Conservation (phyloP, 2,329 filamentous ascomycete species). For the Arthrobotrys iridis region DNA sequence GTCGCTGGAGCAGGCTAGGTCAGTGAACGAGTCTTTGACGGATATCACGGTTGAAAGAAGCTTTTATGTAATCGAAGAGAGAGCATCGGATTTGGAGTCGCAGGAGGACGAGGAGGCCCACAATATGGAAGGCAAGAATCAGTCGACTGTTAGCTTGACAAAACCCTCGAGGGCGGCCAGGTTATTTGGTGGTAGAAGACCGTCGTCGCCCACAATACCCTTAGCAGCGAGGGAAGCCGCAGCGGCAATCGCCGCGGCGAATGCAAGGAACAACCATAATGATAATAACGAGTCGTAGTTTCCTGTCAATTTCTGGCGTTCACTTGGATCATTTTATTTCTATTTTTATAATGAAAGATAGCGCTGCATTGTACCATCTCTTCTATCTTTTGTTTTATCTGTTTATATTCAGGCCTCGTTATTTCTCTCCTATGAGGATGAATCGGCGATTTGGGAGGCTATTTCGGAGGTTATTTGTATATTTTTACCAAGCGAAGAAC, state of each 20-base stretch:
- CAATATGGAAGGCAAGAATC: neutral
- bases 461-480: neutral
- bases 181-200: constrained; percentile 24
- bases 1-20: neutral
- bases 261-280: neutral
- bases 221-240: constrained; percentile 3
- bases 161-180: constrained; percentile 20
- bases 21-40: constrained; percentile 22
- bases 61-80: constrained; percentile 43
- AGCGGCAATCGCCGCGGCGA: neutral
- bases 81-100: constrained; percentile 33
- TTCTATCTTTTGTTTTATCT: neutral
- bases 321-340: neutral
- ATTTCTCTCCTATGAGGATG: neutral
- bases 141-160: constrained; percentile 14
- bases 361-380: neutral
- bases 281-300: neutral
- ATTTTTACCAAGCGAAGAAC: neutral
- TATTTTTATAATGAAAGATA: neutral
- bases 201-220: constrained; percentile 37
- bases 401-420: neutral
- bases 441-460: neutral
- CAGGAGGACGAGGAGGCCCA: neutral
- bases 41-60: constrained; percentile 49
- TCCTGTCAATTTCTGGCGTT: neutral